phyloP scores from a whole-genome alignment of 2,329 filamentous ascomycete species.

The Aspergillus ibericus region DNA sequence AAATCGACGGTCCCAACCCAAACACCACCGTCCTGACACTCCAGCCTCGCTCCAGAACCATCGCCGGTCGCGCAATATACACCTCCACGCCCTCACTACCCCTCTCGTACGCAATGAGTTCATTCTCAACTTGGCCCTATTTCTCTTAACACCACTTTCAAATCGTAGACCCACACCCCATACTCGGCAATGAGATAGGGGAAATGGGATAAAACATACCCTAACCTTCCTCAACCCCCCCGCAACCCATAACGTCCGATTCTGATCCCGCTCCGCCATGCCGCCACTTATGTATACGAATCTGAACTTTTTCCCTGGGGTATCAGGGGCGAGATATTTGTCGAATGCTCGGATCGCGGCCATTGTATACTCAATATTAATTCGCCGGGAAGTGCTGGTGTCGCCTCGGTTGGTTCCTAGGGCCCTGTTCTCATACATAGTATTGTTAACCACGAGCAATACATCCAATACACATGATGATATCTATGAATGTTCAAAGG shows the following conservation, averaged over 20 bases:
- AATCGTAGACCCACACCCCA: neutral
- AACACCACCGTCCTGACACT: neutral
- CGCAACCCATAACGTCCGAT: constrained; percentile 40
- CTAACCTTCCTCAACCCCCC: constrained; percentile 28
- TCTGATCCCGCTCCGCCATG: constrained; percentile 42
- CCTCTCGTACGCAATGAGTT: neutral
- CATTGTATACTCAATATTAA: constrained; percentile 37
- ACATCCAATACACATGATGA: too few species aligned
- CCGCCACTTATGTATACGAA: constrained; percentile 45
- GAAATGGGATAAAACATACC: constrained; percentile 14
- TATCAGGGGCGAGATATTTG: constrained; percentile 16
- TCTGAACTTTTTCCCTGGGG: constrained; percentile 37
- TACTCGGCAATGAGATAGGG: neutral
- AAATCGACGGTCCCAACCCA: constrained; percentile 17
- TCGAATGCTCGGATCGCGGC: constrained; percentile 33
- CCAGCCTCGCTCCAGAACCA: neutral
- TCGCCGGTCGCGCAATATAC: constrained; percentile 6
- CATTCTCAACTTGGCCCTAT: constrained; percentile 7
- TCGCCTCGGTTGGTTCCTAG: constrained; percentile 10
- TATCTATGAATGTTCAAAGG: too few species aligned
- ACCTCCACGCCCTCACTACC: neutral
- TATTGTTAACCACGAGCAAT: neutral
- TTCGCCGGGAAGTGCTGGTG: constrained; percentile 19
- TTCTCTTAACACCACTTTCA: neutral
- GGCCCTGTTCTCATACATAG: constrained; percentile 2